Evolutionary conservation across 2,329 filamentous ascomycete species (phyloP).

Genomic region (Amauroascus niger): DNA sequence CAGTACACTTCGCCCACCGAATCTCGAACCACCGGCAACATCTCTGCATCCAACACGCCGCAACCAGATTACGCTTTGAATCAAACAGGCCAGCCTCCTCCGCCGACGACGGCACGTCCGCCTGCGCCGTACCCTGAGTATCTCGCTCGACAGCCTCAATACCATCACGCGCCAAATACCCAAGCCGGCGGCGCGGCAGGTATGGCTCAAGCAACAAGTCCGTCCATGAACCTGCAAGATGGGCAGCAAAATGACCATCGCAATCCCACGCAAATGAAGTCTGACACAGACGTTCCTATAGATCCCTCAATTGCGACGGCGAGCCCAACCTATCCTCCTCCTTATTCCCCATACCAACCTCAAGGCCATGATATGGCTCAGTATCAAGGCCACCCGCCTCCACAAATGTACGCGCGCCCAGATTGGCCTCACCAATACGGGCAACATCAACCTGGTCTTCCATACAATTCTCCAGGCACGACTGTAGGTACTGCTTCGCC

Average conservation of each 20-base stretch:
- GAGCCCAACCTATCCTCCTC: conserved; percentile 80
- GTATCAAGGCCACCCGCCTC: conserved; percentile 43
- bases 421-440: conserved; percentile 40
- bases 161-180: conserved; percentile 63
- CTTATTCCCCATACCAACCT: conserved; percentile 78
- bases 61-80: conserved; percentile 82
- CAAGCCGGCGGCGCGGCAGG: conserved; percentile 66
- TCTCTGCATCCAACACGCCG: conserved; percentile 69
- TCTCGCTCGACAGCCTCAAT: conserved; percentile 62
- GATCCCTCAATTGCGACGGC: conserved; percentile 94
- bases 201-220: conserved; percentile 99
- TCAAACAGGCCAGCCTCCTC: conserved; percentile 53
- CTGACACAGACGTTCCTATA: conserved; percentile 97
- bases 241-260: conserved; percentile 62
- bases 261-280: conserved; percentile 63
- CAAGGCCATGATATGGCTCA: conserved; percentile 80
- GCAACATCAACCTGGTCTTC: conserved; percentile 40
- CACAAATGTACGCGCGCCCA: conserved; percentile 41
- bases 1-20: conserved; percentile 79
- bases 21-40: conserved; percentile 56
- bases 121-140: conserved; percentile 61
- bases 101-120: conserved; percentile 15
- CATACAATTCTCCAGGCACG: conserved; percentile 45
- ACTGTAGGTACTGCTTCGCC: conserved; percentile 51
- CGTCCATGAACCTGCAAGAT: conserved; percentile 76